Evolutionary conservation across 202 grass and related monocot genomes (phyloP).

Genomic region (Elaeis oleifera): DNA sequence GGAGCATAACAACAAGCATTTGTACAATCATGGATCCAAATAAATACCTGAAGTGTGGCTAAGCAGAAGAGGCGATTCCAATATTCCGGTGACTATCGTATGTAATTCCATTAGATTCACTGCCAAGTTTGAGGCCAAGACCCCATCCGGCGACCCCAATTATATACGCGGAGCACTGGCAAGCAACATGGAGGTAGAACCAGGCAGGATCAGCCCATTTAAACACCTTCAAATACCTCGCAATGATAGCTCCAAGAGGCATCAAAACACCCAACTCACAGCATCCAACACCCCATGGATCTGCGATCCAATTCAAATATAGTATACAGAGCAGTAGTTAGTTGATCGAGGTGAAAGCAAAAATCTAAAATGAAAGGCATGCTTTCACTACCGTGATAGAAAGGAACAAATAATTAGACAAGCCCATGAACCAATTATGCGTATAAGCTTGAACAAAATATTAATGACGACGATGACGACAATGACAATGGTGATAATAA

Average conservation of each 20-base stretch:
- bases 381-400: no score
- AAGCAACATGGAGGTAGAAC: slow-evolving; percentile 38
- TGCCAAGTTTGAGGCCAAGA: slow-evolving; percentile 35
- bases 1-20: no score
- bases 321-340: no score
- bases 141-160: slow-evolving; percentile 30
- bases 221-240: slow-evolving; percentile 31
- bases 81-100: slow-evolving; percentile 21
- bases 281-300: slow-evolving; percentile 36
- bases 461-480: no score
- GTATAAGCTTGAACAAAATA: no score
- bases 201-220: slow-evolving; percentile 35
- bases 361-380: no score
- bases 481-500: no score
- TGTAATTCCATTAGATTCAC: slow-evolving; percentile 25
- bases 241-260: slow-evolving; percentile 27
- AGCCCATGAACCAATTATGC: no score
- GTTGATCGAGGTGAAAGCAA: no score
- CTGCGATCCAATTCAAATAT: slow-evolving; percentile 9
- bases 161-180: slow-evolving; percentile 36
- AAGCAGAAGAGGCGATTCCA: slow-evolving; percentile 27
- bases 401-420: no score
- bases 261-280: slow-evolving; percentile 37
- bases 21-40: no score
- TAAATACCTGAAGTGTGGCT: slow-evolving; percentile 41